Evolutionary conservation across 1,284 basidiomycete species (phyloP).

Genomic region (Meira nashicola): DNA sequence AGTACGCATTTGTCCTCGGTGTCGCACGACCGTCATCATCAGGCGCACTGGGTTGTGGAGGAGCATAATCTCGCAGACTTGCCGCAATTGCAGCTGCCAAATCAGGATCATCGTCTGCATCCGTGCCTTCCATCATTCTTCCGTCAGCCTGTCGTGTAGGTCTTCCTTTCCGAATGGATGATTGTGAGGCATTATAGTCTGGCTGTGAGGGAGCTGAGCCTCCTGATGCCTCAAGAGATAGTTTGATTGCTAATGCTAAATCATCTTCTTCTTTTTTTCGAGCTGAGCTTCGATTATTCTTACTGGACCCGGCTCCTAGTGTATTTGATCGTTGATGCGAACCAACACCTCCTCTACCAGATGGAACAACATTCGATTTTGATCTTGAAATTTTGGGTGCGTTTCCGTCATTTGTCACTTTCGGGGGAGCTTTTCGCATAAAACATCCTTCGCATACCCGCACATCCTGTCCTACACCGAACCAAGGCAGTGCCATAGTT

Average conservation of each 20-base stretch:
- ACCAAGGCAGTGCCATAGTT: conserved; percentile 78
- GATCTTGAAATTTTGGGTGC: conserved; percentile 28
- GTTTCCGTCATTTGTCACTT: background rate
- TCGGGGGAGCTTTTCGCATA: conserved; percentile 35
- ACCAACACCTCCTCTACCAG: conserved; percentile 32
- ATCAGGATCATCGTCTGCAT: conserved; percentile 87
- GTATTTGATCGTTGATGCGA: conserved; percentile 49
- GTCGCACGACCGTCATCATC: conserved; percentile 14
- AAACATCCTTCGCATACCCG: conserved; percentile 86
- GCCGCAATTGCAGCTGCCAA: conserved; percentile 92
- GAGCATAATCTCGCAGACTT: conserved; percentile 67
- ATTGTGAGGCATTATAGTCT: conserved; percentile 68
- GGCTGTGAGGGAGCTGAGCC: conserved; percentile 58
- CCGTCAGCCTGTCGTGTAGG: conserved; percentile 53
- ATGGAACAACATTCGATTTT: conserved; percentile 19
- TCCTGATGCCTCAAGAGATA: conserved; percentile 63
- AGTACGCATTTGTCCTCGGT: conserved; percentile 7
- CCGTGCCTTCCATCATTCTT: conserved; percentile 48
- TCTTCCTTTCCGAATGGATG: conserved; percentile 57
- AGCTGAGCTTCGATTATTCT: conserved; percentile 13
- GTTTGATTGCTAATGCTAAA: conserved; percentile 84
- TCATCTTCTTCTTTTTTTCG: conserved; percentile 70
- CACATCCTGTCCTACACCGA: conserved; percentile 87
- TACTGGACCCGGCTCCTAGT: conserved; percentile 26
- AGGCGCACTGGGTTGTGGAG: conserved; percentile 40